Base-by-base conservation (phyloP, 495 filamentous ascomycete species). In the Aspergillus cristatus region DNA sequence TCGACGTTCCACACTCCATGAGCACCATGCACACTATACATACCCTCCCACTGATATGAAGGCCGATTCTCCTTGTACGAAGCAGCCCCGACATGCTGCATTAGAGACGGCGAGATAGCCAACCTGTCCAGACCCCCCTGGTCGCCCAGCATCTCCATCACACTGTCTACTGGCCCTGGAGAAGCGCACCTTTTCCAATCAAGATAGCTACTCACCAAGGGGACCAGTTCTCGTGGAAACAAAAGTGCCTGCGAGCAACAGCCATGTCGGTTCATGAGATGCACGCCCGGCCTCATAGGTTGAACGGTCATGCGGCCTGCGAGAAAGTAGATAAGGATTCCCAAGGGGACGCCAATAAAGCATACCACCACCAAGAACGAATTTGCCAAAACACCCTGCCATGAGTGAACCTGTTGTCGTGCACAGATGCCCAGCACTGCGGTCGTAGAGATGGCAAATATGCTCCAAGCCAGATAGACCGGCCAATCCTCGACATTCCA, bases 401-500 rank as follows among this genome's bases (percentile, higher is more conserved):
- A 15, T 13, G 47, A 14, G 14, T 32, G 47, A 14, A 41, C 6
- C 12, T 29, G 38, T 8, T 46, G 43, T 10, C 57, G 50, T 0
- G n/a, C 14, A 7, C 29, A 30, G 2, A 60, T 22, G 11, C 40
- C 40, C 11, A 53, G 16, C n/a, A 56, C 25, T 1, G 43, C 46
- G 34, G 48, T 42, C 4, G 48, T 40, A 7, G 48, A 25, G 12
- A 57, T 35, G 14, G 37, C 18, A 8, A 50, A 35, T 5, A 67
- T 22, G 17, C 60, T 63, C 33, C 50, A 63, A 7, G 43, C 38
- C 7, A 68, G 40, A 29, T 75, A 72, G 7, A 40, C 39, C 14
- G 35, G 52, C 68, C 66, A 73, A 34, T 71, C 57, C 38, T 76
- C 70, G 12, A 51, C 61, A 43, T 75, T 75, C 72, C 72, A 77